phyloP scores from a whole-genome alignment of 495 filamentous ascomycete species.

The Chaetomidium leptoderma region DNA sequence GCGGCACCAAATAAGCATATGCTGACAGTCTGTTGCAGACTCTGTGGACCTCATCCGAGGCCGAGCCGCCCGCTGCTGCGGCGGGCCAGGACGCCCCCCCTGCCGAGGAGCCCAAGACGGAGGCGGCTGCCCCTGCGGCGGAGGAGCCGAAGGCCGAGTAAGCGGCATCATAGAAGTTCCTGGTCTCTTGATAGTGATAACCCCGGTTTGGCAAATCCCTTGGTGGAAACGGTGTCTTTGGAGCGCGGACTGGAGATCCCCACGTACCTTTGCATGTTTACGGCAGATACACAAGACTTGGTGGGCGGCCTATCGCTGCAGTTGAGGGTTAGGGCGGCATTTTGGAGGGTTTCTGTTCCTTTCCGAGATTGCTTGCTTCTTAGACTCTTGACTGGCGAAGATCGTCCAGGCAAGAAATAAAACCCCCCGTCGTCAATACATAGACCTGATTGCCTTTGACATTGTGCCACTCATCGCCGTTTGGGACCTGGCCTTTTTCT shows the following conservation, averaged over 20 bases:
- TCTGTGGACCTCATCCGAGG: constrained; percentile 98
- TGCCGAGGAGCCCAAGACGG: constrained; percentile 44
- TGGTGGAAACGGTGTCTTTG: constrained; percentile 51
- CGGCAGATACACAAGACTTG: constrained; percentile 44
- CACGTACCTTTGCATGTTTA: constrained; percentile 51
- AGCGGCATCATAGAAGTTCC: constrained; percentile 30
- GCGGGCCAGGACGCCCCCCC: constrained; percentile 58
- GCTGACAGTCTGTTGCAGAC: constrained; percentile 55
- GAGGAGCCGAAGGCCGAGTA: constrained; percentile 54
- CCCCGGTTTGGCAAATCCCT: constrained; percentile 37
- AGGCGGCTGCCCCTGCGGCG: constrained; percentile 40
- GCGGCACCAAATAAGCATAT: background rate
- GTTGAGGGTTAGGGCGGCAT: constrained; percentile 35
- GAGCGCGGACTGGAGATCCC: constrained; percentile 49
- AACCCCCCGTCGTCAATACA: constrained; percentile 30
- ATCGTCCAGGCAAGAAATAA: constrained; percentile 41
- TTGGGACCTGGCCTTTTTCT: too few relatives aligned
- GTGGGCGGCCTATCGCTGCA: constrained; percentile 38
- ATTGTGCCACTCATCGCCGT: too few relatives aligned
- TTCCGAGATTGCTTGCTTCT: constrained; percentile 44
- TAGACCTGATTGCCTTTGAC: constrained; percentile 8
- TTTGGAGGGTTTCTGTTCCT: constrained; percentile 39
- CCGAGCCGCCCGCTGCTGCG: constrained; percentile 70
- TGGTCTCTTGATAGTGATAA: constrained; percentile 34
- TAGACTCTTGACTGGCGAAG: constrained; percentile 44